These are phyloP conservation scores for Trypanosoma theileri DNA, from an alignment of 208 protist genomes.

Conservation along the genomic window DNA sequence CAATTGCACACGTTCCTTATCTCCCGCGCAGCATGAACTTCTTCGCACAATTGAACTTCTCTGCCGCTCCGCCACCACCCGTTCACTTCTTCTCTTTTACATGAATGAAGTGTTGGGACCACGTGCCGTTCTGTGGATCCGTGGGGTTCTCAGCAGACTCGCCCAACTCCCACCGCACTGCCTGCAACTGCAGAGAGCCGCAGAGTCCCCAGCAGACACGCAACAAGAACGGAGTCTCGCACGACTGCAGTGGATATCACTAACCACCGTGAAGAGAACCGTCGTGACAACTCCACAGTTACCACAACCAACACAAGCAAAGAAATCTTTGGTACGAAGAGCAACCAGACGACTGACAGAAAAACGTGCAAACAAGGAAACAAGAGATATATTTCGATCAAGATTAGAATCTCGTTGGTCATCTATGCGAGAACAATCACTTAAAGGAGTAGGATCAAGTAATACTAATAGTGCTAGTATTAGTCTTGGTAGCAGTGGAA, in stretches of 20 bases:
- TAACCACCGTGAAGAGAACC: not conserved
- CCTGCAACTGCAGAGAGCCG: not conserved
- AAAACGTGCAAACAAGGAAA: slow-evolving; percentile 1
- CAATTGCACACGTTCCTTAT: not conserved
- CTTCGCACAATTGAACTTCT: slow-evolving; percentile 12
- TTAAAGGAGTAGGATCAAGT: not conserved
- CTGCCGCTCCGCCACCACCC: slow-evolving; percentile 1
- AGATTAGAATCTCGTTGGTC: slow-evolving; percentile 12
- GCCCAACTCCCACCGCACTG: slow-evolving; percentile 8
- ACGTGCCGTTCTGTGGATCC: slow-evolving; percentile 8
- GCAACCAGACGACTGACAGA: not conserved
- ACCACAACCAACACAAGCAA: not conserved
- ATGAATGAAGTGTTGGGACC: slow-evolving; percentile 27
- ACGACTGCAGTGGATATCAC: slow-evolving; percentile 4
- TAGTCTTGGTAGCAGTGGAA: not conserved
- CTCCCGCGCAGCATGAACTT: slow-evolving; percentile 4
- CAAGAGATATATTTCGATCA: slow-evolving; percentile 9
- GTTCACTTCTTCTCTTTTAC: slow-evolving; percentile 28
- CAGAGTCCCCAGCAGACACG: not conserved
- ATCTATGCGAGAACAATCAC: not conserved
- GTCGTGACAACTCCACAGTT: not conserved
- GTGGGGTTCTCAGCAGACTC: not conserved
- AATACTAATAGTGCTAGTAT: not conserved
- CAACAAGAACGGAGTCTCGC: not conserved
- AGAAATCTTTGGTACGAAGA: not conserved